Evolutionary conservation across 2,329 filamentous ascomycete genomes (phyloP).

Genomic region (Fusarium luffae): DNA sequence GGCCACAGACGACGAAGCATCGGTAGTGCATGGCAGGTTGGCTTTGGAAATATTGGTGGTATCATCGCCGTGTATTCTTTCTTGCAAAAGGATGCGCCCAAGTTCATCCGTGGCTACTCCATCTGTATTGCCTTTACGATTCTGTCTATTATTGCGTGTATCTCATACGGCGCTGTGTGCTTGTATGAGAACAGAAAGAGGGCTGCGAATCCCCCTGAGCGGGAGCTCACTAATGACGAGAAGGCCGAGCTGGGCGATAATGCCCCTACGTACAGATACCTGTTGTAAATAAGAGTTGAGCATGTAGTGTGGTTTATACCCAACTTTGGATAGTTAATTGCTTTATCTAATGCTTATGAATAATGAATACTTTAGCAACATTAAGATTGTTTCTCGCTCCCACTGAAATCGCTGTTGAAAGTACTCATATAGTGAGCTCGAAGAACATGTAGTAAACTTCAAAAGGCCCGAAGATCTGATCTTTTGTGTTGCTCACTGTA

Average conservation of each 20-base stretch:
- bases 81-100: constrained; percentile 72
- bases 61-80: constrained; percentile 82
- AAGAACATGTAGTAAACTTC: not conserved
- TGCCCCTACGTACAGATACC: constrained; percentile 69
- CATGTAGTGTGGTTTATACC: constrained; percentile 3
- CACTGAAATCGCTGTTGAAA: not conserved
- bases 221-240: constrained; percentile 67
- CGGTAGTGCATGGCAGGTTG: constrained; percentile 80
- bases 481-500: not conserved
- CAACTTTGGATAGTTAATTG: constrained; percentile 4
- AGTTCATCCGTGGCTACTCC: constrained; percentile 77
- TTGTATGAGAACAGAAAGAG: constrained; percentile 69
- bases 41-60: constrained; percentile 82
- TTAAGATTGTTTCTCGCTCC: not conserved
- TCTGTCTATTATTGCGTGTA: constrained; percentile 71
- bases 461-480: not conserved
- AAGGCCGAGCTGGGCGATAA: constrained; percentile 70
- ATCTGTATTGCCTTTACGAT: constrained; percentile 81
- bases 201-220: constrained; percentile 57
- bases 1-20: constrained; percentile 78
- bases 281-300: constrained; percentile 54
- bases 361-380: constrained; percentile 5
- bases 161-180: constrained; percentile 69
- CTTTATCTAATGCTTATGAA: constrained; percentile 17
- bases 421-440: not conserved